Evolutionary conservation across 306 rosid genomes (phyloP), one percentile per base, ranked within the genome.

Genomic region (Glycine tomentella): DNA sequence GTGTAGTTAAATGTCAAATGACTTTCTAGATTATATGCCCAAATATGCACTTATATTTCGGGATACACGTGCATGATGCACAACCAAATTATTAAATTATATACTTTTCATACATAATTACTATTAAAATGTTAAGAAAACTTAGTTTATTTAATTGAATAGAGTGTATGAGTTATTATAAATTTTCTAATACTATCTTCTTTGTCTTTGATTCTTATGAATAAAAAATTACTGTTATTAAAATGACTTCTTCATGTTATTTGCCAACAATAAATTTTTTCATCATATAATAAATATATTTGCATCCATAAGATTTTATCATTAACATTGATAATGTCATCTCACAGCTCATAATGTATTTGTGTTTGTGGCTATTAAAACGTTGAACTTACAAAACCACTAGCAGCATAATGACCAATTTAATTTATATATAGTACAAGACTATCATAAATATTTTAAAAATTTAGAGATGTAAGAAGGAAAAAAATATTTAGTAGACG

Each of bases 181-280:
- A n/a, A n/a, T n/a, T n/a, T n/a, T n/a, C n/a, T n/a, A n/a, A n/a
- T n/a, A n/a, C n/a, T n/a, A n/a, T n/a, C n/a, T n/a, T n/a, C n/a
- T n/a, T n/a, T n/a, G n/a, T n/a, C n/a, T n/a, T n/a, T n/a, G 20
- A 20, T 25, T 25, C 31, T 2, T 20, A 25, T 25, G 2, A 2
- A 25, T 25, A 25, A 25, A 25, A 25, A 25, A 25, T 2, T 25
- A 25, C 2, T 25, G 1, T 2, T 25, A 25, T 72, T 63, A 34
- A 70, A 66, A 74, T 72, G 5, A 53, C 33, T 65, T 31, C 31
- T 25, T 25, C 31, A 57, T 45, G 16, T 75, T 77, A 52, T 77
- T 14, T 4, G 42, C 48, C n/a, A n/a, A 6, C 36, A 67, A 1
- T 25, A 36, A 78, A 13, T 14, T 12, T 15, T n/a, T 72, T 61